Evolutionary conservation across 1,139 yeast species (phyloP).

Genomic region (Schwanniomyces etchellsii): DNA sequence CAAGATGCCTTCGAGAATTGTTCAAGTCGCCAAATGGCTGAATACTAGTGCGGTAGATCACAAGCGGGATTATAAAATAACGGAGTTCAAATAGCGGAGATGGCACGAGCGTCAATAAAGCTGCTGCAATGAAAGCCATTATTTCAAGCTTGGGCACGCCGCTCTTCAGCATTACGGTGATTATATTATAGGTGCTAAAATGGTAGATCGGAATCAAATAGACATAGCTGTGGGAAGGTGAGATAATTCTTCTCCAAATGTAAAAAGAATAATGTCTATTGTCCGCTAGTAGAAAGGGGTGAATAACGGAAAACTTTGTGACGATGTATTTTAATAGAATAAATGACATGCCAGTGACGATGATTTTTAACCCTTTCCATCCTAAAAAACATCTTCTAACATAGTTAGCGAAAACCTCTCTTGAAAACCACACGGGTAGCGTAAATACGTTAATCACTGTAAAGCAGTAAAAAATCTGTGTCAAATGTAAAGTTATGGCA

Average conservation of each 20-base stretch:
- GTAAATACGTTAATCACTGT: constrained; percentile 59
- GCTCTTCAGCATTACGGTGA: constrained; percentile 15
- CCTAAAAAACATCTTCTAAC: constrained; percentile 12
- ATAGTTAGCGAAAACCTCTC: constrained; percentile 30
- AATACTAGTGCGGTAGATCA: constrained; percentile 63
- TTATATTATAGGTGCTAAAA: constrained; percentile 50
- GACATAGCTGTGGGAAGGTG: constrained; percentile 33
- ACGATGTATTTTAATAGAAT: constrained; percentile 44
- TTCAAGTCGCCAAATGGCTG: constrained; percentile 28
- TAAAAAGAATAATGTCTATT: constrained; percentile 92
- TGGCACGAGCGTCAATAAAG: constrained; percentile 63
- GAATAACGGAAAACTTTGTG: constrained; percentile 63
- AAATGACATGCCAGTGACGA: constrained; percentile 12
- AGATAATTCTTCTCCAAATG: constrained; percentile 60
- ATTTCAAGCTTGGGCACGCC: constrained; percentile 28
- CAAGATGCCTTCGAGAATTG: constrained; percentile 25
- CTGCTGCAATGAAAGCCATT: constrained; percentile 47
- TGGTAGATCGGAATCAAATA: constrained; percentile 67
- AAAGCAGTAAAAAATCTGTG: constrained; percentile 76
- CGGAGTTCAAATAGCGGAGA: constrained; percentile 93
- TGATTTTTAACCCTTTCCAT: constrained; percentile 14
- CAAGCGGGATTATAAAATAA: constrained; percentile 77
- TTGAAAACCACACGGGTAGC: constrained; percentile 62
- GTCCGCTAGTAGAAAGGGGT: constrained; percentile 90
- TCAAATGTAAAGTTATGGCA: constrained; percentile 60